Evolutionary conservation across 495 filamentous ascomycete species (phyloP), one percentile per base, ranked within the genome.

Genomic region (Neurospora sp.): DNA sequence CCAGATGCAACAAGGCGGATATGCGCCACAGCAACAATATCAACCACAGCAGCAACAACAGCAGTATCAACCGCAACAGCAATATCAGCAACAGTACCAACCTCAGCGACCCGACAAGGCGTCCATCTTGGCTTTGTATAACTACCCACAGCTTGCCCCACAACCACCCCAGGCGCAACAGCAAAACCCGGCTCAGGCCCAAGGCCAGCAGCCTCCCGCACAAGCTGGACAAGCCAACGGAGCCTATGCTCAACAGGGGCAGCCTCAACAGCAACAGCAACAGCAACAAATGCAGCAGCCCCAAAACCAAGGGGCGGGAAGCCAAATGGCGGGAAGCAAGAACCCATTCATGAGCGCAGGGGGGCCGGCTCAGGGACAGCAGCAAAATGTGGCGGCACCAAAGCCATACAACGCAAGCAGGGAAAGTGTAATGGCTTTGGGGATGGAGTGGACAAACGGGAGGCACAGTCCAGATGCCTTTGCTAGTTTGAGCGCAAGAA

Each of bases 401-500:
- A 72, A 79, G 71, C 70, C 78, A 69, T 80, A 86, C 48, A 93
- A 97, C 76, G 88, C 91, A 74, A 98, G 93, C 80, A 89, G 96
- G 74, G 96, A 96, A 76, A 98, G 95, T 77, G 91, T 96, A 72
- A 93, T 97, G 80, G 92, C 83, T 72, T 83, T 81, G 74, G 90
- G 89, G 75, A 53, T 89, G 89, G 84, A 90, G 86, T 86, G 85
- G 83, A 90, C 87, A 46, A 89, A 88, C 74, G 94, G 95, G 10
- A 86, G 95, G 61, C 94, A 98, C 80, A 97, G 94, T 76, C 96
- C 96, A 20, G 96, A 99, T 83, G 95, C 96, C 39, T 99, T 98
- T 87, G 91, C 94, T n/a, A 94, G 92, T 76, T 83, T 99, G 79
- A 98, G 94, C 79, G 90, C 93, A 44, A 80, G 84, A 73, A 75